Base-by-base conservation (phyloP, 2,329 filamentous ascomycete genomes). In the Penicillium psychrosexuale region DNA sequence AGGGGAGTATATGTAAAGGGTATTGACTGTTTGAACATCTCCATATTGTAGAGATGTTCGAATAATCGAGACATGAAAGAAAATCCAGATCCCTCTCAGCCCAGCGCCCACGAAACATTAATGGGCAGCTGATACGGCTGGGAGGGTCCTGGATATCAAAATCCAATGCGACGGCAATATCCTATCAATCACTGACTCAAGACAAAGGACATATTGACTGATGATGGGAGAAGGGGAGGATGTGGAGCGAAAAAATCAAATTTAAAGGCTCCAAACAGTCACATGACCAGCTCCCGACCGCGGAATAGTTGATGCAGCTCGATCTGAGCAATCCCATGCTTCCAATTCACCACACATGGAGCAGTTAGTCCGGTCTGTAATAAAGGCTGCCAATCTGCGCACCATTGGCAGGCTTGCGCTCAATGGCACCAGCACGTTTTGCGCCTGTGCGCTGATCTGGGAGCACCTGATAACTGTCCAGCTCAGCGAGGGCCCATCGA, bases 401-500 rank as follows among this genome's bases (percentile, higher is more conserved):
- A 56, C 63, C 19, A 39, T 68, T 43, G 62, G 66, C 46, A 66
- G 69, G 8, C 50, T 69, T 30, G 63, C 65, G 17, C 52, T 73
- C 53, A 66, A 73, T 62, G 62, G 65, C 33, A 30, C 67, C 22
- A 72, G 72, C 44, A 34, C 68, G 5, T 73, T 72, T 60, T 75
- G 72, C 61, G 68, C 70, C 39, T 65, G 62, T 43, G 69, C 69
- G 13, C 61, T 76, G 51, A 62, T 73, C 61, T 70, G 68, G 67
- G 80, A 84, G 40, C 86, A 94, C 74, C 77, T 84, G 65, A 83
- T 84, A 74, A 79, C 79, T 59, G 66, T 87, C 61, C 81, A 81
- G 19, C 73, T 78, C 4, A 85, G 85, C 15, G 78, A 79, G 27
- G 93, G 93, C 2, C 85, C 91, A 3, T 93, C 89, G 17, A 97